Conservation (phyloP, 345 rosid genomes). For the Combretum micranthum region DNA sequence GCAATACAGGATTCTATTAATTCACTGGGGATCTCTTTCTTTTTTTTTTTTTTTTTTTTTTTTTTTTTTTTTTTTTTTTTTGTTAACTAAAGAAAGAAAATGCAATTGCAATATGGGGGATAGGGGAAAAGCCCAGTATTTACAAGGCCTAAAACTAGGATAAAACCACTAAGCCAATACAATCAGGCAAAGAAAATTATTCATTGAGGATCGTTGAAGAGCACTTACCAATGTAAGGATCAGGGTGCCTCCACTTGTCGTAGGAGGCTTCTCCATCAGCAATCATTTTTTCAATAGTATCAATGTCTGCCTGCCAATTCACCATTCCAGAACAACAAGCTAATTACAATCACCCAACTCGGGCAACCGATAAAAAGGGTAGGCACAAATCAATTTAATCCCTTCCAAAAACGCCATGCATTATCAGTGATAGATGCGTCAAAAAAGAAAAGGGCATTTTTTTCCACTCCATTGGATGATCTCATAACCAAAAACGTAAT, state of each 20-base stretch:
- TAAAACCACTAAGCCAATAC: too few relatives aligned
- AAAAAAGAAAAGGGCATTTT: too few relatives aligned
- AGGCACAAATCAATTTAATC: neutral
- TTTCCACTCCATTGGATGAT: too few relatives aligned
- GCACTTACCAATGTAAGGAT: constrained; percentile 80
- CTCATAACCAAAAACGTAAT: too few relatives aligned
- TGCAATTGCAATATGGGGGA: too few relatives aligned
- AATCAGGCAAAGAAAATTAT: too few relatives aligned
- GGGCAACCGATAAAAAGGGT: neutral
- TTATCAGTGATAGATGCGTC: too few relatives aligned
- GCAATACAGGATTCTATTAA: neutral
- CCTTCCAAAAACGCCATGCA: neutral
- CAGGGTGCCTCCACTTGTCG: constrained; percentile 91
- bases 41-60: neutral
- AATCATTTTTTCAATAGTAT: constrained; percentile 75
- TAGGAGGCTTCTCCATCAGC: constrained; percentile 67
- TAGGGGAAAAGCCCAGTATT: too few relatives aligned
- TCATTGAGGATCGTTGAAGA: neutral
- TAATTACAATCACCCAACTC: constrained; percentile 1
- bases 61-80: too few relatives aligned
- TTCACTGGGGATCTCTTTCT: neutral
- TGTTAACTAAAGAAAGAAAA: too few relatives aligned
- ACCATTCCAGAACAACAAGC: neutral
- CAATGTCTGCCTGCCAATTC: constrained; percentile 60
- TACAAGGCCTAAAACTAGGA: too few relatives aligned